Base-by-base conservation (phyloP, 345 rosid genomes). In the Viola odorata region DNA sequence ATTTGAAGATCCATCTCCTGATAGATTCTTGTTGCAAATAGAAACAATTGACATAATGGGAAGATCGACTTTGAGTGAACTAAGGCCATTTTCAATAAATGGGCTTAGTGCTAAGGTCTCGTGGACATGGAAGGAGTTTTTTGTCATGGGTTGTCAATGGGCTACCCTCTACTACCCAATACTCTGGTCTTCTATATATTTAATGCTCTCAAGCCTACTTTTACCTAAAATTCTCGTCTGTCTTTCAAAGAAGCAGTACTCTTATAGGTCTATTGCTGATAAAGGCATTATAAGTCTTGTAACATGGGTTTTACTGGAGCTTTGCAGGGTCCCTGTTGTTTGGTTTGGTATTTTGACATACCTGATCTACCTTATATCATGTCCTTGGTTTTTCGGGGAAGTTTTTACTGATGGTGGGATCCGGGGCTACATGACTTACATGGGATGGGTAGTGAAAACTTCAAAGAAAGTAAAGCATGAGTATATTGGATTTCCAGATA, bases 121-220 rank as follows among this genome's bases (percentile, higher is more conserved):
- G 3, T 90, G 99, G 99, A 84, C 96, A 12, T 94, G 97, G 99
- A 87, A 76, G 70, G 99, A 94, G 77, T 86, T 90, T 59, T 73
- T 64, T 53, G 91, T 88, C 67, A 86, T 94, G 95, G 99, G 96
- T 41, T 68, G 82, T 75, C 96, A 88, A 44, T 90, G 96, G 96
- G 84, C 68, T 44, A 80, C 79, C 32, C 72, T 87, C 65, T 92
- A 92, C 65, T 76, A 73, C 78, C 94, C 95, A 0, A 48, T 87
- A 60, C 61, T 94, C 67, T 89, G 95, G 87, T 71, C 73, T 66
- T 58, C 66, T 65, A 17, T 89, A 8, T 77, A 52, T 68, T 69
- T 68, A 53, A 54, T 82, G 42, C 63, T 89, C 53, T 76, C 56
- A 36, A 44, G 81, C 63, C 84, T 89, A 52, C 68, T 86, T 39